Conservation (phyloP, 192 early-diverging fungal species). For the Bifiguratus adelaidae region DNA sequence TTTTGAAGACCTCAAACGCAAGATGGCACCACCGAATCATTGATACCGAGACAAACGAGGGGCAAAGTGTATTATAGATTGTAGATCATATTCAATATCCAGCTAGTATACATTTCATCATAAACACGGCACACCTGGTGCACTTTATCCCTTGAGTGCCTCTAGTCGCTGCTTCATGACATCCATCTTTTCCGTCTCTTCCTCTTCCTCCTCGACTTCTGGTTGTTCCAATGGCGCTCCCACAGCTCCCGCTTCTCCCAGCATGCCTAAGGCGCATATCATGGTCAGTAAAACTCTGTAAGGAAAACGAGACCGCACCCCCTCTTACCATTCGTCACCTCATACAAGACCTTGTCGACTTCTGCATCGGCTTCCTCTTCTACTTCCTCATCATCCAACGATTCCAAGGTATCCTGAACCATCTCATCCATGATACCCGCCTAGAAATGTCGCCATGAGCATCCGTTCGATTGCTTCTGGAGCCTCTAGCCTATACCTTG, state of each 20-base stretch:
- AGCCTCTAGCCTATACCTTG: constrained; percentile 41
- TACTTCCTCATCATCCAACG: constrained; percentile 77
- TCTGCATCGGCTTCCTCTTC: constrained; percentile 94
- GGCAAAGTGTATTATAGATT: too few relatives aligned
- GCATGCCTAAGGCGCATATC: constrained; percentile 18
- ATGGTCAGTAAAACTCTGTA: neutral
- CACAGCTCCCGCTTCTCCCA: constrained; percentile 49
- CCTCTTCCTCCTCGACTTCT: constrained; percentile 32
- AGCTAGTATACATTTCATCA: too few relatives aligned
- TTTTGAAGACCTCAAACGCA: constrained; percentile 26
- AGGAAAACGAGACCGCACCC: neutral
- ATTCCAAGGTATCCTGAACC: constrained; percentile 83
- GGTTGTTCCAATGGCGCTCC: constrained; percentile 32
- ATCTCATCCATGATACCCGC: constrained; percentile 96
- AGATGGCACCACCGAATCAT: too few relatives aligned
- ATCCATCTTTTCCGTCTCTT: constrained; percentile 69
- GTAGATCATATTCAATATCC: too few relatives aligned
- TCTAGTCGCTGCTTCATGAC: constrained; percentile 81
- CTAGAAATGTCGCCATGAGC: constrained; percentile 19
- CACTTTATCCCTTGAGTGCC: constrained; percentile 60
- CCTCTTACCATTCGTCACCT: constrained; percentile 73
- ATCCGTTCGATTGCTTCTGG: neutral
- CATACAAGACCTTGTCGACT: constrained; percentile 82
- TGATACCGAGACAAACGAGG: too few relatives aligned
- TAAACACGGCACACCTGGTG: too few relatives aligned